Evolutionary conservation across 495 filamentous ascomycete species (phyloP), one percentile per base, ranked within the genome.

Genomic region (Xylaria palmicola): DNA sequence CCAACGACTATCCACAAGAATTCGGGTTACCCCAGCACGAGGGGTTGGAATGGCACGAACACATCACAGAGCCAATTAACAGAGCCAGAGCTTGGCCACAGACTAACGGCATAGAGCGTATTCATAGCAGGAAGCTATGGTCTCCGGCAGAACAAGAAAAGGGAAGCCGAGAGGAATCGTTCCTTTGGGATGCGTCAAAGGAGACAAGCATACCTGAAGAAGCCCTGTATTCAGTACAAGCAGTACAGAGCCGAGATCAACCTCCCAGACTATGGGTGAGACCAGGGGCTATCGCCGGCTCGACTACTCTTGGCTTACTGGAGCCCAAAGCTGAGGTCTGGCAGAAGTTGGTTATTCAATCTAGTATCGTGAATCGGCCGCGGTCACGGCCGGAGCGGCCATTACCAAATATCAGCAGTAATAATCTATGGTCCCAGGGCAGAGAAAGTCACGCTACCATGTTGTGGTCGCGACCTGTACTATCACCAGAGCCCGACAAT

Each of bases 21-120:
- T 48, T 48, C 13, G 55, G 54, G 9, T 24, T 56, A 22, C 39
- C 39, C 26, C 54, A 56, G 36, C 26, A 24, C 30, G 54, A 56
- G 17, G 30, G 4, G 6, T 13, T 6, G 10, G 9, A 26, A 12
- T 26, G 17, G 41, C 30, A 43, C 15, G 55, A 39, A 29, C n/a
- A 34, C 4, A 17, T 57, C 15, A 40, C 15, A 4, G 36, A 20
- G 27, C 6, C 30, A 34, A 10, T 32, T 7, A 36, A 29, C 15
- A 47, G 40, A 57, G 34, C 4, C 17, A 57, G 30, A 34, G 13
- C 26, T 12, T 27, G 7, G 30, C n/a, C 39, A 4, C 4, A 32
- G 30, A 24, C 12, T 3, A 17, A 47, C 3, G 27, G 47, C 15
- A 26, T 57, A 20, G 40, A 45, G 7, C 29, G 9, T 30, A 49